Evolutionary conservation across 345 rosid genomes (phyloP).

Genomic region (Erucastrum elatum): DNA sequence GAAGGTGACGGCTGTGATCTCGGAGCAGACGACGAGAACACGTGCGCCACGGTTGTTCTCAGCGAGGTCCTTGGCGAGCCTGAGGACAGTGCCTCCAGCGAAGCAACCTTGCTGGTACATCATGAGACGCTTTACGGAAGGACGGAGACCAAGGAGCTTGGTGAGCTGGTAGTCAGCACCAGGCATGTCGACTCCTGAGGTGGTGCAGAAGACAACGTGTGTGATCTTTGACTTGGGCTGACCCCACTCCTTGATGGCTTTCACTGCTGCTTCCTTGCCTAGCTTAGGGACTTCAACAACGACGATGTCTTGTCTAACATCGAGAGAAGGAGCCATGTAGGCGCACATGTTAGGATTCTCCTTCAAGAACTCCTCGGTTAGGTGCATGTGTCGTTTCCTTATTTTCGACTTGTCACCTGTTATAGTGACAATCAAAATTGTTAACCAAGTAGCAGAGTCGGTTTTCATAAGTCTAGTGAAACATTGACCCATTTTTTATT

Average conservation of each 20-base stretch:
- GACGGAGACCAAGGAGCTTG: slow-evolving; percentile 75
- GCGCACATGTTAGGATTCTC: slow-evolving; percentile 61
- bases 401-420: slow-evolving; percentile 76
- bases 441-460: neutral
- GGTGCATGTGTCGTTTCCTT: slow-evolving; percentile 62
- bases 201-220: slow-evolving; percentile 78
- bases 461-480: too few relatives aligned
- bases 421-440: neutral
- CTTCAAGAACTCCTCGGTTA: slow-evolving; percentile 66
- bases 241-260: slow-evolving; percentile 84
- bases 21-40: slow-evolving; percentile 74
- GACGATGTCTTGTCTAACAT: slow-evolving; percentile 73
- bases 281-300: slow-evolving; percentile 79
- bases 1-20: slow-evolving; percentile 76
- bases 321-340: slow-evolving; percentile 71
- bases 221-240: slow-evolving; percentile 87
- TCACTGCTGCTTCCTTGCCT: slow-evolving; percentile 73
- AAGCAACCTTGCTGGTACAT: slow-evolving; percentile 73
- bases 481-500: too few relatives aligned
- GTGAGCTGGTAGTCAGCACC: slow-evolving; percentile 93
- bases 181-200: slow-evolving; percentile 91
- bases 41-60: slow-evolving; percentile 82
- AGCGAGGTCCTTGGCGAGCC: slow-evolving; percentile 84
- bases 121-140: slow-evolving; percentile 76
- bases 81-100: slow-evolving; percentile 80